These are phyloP conservation scores for Hypoxylon trugodes DNA, from an alignment of 495 filamentous ascomycete species.

Conservation along the genomic window DNA sequence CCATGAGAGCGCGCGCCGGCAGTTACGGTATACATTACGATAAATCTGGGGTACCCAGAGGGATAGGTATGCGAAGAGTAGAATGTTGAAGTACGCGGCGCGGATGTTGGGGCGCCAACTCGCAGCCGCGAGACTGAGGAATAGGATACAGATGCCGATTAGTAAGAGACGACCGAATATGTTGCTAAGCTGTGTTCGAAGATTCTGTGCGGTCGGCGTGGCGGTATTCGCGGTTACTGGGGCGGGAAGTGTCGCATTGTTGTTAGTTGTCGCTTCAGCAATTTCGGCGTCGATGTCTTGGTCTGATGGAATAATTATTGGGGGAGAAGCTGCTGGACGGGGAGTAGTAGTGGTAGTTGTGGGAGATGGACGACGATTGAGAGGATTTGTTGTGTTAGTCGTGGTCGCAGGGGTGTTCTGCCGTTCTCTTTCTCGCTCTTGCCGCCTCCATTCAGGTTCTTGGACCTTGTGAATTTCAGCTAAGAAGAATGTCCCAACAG, in stretches of 20 bases:
- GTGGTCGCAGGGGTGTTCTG: conserved; percentile 29
- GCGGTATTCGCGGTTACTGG: conserved; percentile 50
- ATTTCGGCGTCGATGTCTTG: conserved; percentile 76
- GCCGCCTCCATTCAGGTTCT: conserved; percentile 77
- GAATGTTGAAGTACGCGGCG: conserved; percentile 70
- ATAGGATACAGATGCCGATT: conserved; percentile 70
- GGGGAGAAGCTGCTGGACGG: conserved; percentile 48
- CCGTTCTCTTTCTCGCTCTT: conserved; percentile 58
- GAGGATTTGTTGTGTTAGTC: conserved; percentile 35
- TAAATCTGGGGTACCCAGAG: conserved; percentile 93
- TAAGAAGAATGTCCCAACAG: conserved; percentile 83
- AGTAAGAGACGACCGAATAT: conserved; percentile 84
- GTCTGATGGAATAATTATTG: conserved; percentile 84
- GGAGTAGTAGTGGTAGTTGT: conserved; percentile 66
- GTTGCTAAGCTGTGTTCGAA: conserved; percentile 65
- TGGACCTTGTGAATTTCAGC: conserved; percentile 89
- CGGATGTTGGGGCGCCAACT: conserved; percentile 78
- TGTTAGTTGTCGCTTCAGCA: conserved; percentile 51
- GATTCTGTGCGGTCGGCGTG: conserved; percentile 35
- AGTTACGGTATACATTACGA: conserved; percentile 90
- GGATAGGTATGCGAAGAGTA: conserved; percentile 79
- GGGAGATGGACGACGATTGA: conserved; percentile 67
- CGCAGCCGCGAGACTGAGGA: conserved; percentile 77
- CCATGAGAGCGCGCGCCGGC: conserved; percentile 86
- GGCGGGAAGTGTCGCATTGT: conserved; percentile 40